Base-by-base conservation (phyloP, 148 eudicot genomes). In the Suaeda aralocaspica region DNA sequence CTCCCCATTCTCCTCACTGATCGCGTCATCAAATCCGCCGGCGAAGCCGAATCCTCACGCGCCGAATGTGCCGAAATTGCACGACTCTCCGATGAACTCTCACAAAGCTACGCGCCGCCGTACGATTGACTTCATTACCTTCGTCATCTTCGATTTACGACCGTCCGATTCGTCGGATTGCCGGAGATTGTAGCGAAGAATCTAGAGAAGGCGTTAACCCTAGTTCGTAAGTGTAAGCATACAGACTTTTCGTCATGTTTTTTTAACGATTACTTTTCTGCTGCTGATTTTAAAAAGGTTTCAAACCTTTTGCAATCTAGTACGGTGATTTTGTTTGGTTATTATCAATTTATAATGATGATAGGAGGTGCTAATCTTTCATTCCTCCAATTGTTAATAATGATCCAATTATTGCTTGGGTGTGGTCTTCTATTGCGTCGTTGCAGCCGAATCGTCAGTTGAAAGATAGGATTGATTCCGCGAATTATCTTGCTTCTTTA, bases 381-480 rank as follows among this genome's bases (percentile, higher is more conserved):
- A 77, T 91, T 28, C 91, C 93, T 11, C 96, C 96, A 1, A 77
- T 91, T 72, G 93, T 81, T 11, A 76, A 64, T 25, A 83, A 82
- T 36, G 91, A 91, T 72, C 93, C 96, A 21, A 83, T 80, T 50
- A 76, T 91, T 8, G 93, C 91, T 25, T 82, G 88, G 89, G 79
- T 91, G 1, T 91, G 96, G 96, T 86, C 91, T 19, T 82, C 74
- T 6, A 82, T 88, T 24, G 93, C 96, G 8, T 76, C 88, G 19
- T 64, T 88, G 5, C 87, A 84, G 50, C 68, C 76, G 78, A 89
- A 84, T 80, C 83, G 87, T 0, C 82, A 70, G 39, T 62, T 78
- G 31, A 72, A 70, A 0, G 86, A 82, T 63, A 77, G 89, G 5
- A 78, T 85, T 51, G 92, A 86, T 0, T 83, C 85, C 21, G 89